Evolutionary conservation across 495 filamentous ascomycete species (phyloP), one percentile per base, ranked within the genome.

Genomic region (Hypoxylon fuscum): DNA sequence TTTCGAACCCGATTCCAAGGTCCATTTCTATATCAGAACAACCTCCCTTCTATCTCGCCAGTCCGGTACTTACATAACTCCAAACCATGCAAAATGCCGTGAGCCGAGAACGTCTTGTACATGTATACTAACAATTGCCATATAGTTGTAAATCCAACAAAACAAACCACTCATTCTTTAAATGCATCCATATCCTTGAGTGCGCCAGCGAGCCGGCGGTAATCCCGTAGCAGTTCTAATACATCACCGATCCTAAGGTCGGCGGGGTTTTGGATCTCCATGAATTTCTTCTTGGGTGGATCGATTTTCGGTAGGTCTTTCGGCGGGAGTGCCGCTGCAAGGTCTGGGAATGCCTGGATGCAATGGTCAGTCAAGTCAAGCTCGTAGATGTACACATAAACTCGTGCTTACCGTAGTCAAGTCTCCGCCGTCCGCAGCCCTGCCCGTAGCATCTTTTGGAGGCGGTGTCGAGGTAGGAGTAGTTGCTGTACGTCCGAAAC

Each of bases 171-270:
- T 43, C 61, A 70, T 64, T 80, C 74, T 51, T 77, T 83, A 46
- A 88, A 79, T 27, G 81, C 85, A 3, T 84, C 83, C 71, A 83
- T 73, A 53, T 85, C 81, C 70, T 82, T 84, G 70, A 93, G 73
- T 20, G 84, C 88, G 15, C 76, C 80, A 6, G 90, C 91, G 10
- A 99, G 76, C 44, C 93, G 79, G 60, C 93, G 88, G 72, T 98
- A 99, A 74, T 97, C 95, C 64, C 85, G 85, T 48, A 99, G 75
- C 58, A 99, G 69, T 54, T 90, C 87, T 34, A 90, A 76, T 35
- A 97, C 87, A 67, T 99, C 95, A 15, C 87, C 87, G 42, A 98
- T 73, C 50, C 81, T 88, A 40, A 99, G 74, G 51, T 98, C 93
- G 5, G 83, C 83, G 6, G 87, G 88, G 73, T 90, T 87, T 68